These are phyloP conservation scores for Quercus parvula DNA, from an alignment of 306 rosid species.

Conservation along the genomic window DNA sequence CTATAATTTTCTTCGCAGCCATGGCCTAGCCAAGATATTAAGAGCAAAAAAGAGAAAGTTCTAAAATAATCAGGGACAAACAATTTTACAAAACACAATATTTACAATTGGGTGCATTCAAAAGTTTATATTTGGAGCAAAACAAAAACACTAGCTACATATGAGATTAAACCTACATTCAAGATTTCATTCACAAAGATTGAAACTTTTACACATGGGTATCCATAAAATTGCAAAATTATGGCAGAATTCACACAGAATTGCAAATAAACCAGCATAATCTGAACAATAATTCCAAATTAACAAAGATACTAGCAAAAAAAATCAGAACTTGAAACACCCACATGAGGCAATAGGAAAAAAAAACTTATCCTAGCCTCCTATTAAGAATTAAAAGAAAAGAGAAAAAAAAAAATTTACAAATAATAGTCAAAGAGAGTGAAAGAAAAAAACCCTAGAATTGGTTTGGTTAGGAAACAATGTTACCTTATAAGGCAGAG, in stretches of 20 bases:
- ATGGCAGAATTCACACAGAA: conserved; percentile 5
- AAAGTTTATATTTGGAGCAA: neutral
- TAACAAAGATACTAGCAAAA: neutral
- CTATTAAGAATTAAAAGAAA: too few relatives aligned
- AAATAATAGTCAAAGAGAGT: too few relatives aligned
- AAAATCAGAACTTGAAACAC: neutral
- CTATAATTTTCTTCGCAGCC: conserved; percentile 73
- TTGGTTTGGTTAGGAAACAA: too few relatives aligned
- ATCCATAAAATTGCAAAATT: neutral
- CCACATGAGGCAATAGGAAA: neutral
- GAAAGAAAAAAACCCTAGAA: too few relatives aligned
- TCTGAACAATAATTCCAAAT: neutral
- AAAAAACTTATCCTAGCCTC: too few relatives aligned
- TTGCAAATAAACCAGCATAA: conserved; percentile 1
- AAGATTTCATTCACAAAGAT: neutral
- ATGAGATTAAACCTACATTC: neutral
- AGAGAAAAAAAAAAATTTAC: too few relatives aligned
- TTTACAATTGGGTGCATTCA: neutral
- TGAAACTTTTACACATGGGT: neutral
- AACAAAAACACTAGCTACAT: neutral
- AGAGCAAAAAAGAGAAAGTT: neutral
- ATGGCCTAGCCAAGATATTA: conserved; percentile 40
- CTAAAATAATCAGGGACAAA: neutral
- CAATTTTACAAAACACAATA: neutral
- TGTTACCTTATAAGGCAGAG: too few relatives aligned